These are phyloP conservation scores for Aspergillus eucalypticola DNA, from an alignment of 2,329 filamentous ascomycete species.

Conservation along the genomic window DNA sequence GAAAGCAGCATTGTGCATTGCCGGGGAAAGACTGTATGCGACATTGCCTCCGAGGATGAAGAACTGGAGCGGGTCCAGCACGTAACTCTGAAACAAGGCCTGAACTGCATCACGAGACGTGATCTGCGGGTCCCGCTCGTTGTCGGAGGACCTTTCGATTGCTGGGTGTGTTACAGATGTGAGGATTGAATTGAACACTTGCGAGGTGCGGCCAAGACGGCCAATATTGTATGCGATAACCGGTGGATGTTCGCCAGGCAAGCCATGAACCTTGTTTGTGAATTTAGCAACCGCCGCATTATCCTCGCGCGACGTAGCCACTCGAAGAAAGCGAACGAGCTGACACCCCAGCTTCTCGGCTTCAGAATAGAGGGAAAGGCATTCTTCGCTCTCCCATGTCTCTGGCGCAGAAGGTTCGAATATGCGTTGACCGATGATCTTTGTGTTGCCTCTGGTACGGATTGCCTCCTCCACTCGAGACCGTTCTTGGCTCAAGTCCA, in stretches of 20 bases:
- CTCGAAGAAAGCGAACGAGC: slow-evolving; percentile 41
- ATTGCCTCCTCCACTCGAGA: slow-evolving; percentile 29
- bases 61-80: slow-evolving; percentile 45
- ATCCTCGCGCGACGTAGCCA: slow-evolving; percentile 39
- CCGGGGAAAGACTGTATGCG: slow-evolving; percentile 45
- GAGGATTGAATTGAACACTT: slow-evolving; percentile 45
- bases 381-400: slow-evolving; percentile 38
- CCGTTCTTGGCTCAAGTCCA: slow-evolving; percentile 38
- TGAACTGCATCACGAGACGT: slow-evolving; percentile 40
- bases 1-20: slow-evolving; percentile 47
- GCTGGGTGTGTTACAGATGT: slow-evolving; percentile 45
- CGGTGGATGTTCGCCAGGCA: slow-evolving; percentile 33
- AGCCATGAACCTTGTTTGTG: slow-evolving; percentile 35
- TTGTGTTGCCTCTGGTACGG: slow-evolving; percentile 40
- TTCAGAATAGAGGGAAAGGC: slow-evolving; percentile 35
- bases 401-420: slow-evolving; percentile 32
- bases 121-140: slow-evolving; percentile 35
- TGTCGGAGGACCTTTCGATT: slow-evolving; percentile 27
- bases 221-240: slow-evolving; percentile 46
- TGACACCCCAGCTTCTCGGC: slow-evolving; percentile 41
- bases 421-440: slow-evolving; percentile 42
- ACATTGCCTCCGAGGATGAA: slow-evolving; percentile 46
- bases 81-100: slow-evolving; percentile 44
- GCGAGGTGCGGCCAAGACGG: slow-evolving; percentile 44
- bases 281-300: slow-evolving; percentile 41